Evolutionary conservation across 2,329 filamentous ascomycete genomes (phyloP), one percentile per base, ranked within the genome.

Genomic region (Teratosphaeriaceae sp.): DNA sequence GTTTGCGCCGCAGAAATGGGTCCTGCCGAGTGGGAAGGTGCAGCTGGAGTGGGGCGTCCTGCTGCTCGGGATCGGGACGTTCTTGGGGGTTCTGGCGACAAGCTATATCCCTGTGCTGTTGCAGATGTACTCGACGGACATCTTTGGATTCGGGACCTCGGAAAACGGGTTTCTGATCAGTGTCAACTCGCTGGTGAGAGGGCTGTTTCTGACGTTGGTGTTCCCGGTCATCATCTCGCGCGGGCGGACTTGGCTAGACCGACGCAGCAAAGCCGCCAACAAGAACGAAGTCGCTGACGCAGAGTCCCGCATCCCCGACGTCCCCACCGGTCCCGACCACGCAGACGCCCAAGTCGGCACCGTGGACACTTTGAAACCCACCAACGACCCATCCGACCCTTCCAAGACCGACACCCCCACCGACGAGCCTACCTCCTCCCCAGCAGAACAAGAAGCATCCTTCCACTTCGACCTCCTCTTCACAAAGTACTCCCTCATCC

Each of bases 381-480:
- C 50, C 12, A 45, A 48, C 15, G 49, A 38, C 67, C 67, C 71
- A 2, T 57, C 70, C 7, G 74, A 79, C n/a, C 58, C 64, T 15
- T 46, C 46, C 11, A 44, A 43, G 5, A 15, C 40, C 4, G 23
- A 7, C 33, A 9, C 43, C 41, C 9, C 21, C 27, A 20, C 8
- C 27, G 22, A 24, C 20, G 12, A 13, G 23, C 5, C 38, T 33
- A 11, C 15, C 5, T n/a, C n/a, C n/a, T n/a, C n/a, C n/a, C n/a
- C n/a, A n/a, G 51, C 43, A 0, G 62, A 66, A 1, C 66, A 73
- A 1, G 62, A 70, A 29, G 69, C 72, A 5, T 73, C 70, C 0
- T 76, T 72, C 35, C 69, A 65, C 0, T 87, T 87, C 53, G 83
- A 87, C 47, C 68, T 87, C 1, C 69, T 80, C 26, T 86, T 85